A percentile compares a stretch with the other conserved stretches of the same genome.
These are phyloP conservation scores for Pistacia atlantica DNA, from an alignment of 345 rosid genomes.

Conservation along the genomic window DNA sequence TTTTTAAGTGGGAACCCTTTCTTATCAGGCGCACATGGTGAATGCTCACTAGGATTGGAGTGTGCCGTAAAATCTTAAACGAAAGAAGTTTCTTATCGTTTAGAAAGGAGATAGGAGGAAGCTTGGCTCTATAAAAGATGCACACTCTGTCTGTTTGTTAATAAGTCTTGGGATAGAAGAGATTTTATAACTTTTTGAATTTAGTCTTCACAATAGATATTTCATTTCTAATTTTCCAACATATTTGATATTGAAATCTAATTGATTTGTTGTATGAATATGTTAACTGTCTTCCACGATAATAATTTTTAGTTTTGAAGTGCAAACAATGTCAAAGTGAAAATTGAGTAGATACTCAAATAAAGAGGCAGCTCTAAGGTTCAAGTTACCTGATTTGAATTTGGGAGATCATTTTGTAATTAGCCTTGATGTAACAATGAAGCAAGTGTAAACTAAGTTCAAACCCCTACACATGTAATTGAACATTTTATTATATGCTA, in stretches of 20 bases:
- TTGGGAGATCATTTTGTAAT: background rate
- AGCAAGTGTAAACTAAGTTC: background rate
- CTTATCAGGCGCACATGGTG: background rate
- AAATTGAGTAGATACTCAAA: background rate
- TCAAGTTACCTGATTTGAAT: background rate
- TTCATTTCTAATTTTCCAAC: background rate
- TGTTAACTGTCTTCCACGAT: background rate
- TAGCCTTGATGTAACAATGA: background rate
- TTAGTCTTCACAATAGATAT: background rate
- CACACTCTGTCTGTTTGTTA: background rate
- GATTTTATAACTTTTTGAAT: background rate
- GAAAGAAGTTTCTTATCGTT: background rate
- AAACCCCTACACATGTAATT: background rate
- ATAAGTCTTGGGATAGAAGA: background rate
- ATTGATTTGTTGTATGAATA: background rate
- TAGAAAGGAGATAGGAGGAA: background rate
- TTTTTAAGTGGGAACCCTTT: background rate
- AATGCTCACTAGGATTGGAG: background rate
- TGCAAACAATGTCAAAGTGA: background rate
- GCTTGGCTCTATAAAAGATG: background rate
- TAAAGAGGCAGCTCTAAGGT: conserved; percentile 3
- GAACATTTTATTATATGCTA: too few relatives aligned
- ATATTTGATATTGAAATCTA: background rate
- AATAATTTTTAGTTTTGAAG: background rate
- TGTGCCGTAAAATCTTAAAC: background rate